These are phyloP conservation scores for Candida boidinii DNA, from an alignment of 805 yeast species.

Conservation along the genomic window DNA sequence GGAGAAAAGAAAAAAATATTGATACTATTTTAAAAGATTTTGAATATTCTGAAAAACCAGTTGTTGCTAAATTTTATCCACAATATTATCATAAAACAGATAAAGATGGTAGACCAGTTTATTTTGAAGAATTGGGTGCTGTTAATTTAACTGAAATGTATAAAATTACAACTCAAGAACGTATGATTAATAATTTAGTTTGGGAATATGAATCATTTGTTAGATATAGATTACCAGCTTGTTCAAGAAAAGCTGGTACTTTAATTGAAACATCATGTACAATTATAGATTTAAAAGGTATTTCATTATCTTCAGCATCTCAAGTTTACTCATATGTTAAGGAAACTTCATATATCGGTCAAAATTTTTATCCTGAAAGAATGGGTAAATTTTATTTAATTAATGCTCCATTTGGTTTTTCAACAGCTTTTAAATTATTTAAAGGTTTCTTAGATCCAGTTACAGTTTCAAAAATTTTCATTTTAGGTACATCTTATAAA, in stretches of 20 bases:
- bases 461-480: slow-evolving; percentile 90
- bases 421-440: slow-evolving; percentile 85
- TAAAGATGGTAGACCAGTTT: slow-evolving; percentile 93
- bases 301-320: slow-evolving; percentile 74
- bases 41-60: slow-evolving; percentile 86
- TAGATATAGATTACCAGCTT: slow-evolving; percentile 81
- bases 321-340: slow-evolving; percentile 82
- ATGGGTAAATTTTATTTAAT: slow-evolving; percentile 97
- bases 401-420: slow-evolving; percentile 96
- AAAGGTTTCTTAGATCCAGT: slow-evolving; percentile 96
- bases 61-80: slow-evolving; percentile 85
- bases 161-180: slow-evolving; percentile 88
- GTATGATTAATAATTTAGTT: slow-evolving; percentile 91
- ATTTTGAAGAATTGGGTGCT: slow-evolving; percentile 86
- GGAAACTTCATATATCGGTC: slow-evolving; percentile 92
- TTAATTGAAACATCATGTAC: slow-evolving; percentile 95
- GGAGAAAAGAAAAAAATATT: slow-evolving; percentile 85
- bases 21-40: slow-evolving; percentile 82
- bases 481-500: slow-evolving; percentile 71
- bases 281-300: slow-evolving; percentile 90
- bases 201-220: slow-evolving; percentile 97
- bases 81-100: slow-evolving; percentile 97
- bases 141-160: slow-evolving; percentile 88
- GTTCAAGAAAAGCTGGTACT: slow-evolving; percentile 71
- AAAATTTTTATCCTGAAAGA: slow-evolving; percentile 96